A percentile compares a stretch with the other conserved stretches of the same genome.
Conservation (phyloP, 768 basidiomycete species). For the Pluteus cervinus region DNA sequence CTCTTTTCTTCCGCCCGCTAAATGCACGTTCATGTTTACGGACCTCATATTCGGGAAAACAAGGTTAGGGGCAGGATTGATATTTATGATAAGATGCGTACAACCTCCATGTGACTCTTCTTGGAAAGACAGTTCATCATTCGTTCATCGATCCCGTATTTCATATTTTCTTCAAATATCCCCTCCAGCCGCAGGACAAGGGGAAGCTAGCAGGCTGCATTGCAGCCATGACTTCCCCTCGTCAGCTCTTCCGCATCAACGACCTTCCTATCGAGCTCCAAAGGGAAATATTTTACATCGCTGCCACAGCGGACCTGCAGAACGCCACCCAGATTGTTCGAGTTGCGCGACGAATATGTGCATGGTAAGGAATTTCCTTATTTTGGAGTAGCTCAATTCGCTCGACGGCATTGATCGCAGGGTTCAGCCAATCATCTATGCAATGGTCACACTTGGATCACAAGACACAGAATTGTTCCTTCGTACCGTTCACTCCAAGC, state of each 20-base stretch:
- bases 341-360: slow-evolving; percentile 27
- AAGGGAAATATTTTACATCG: slow-evolving; percentile 29
- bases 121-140: too few relatives aligned
- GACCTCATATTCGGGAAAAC: too few relatives aligned
- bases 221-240: slow-evolving; percentile 12
- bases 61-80: too few relatives aligned
- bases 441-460: slow-evolving; percentile 28
- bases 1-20: too few relatives aligned
- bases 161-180: slow-evolving; percentile 24
- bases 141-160: too few relatives aligned
- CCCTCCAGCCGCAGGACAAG: slow-evolving; percentile 12
- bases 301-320: slow-evolving; percentile 20
- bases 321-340: slow-evolving; percentile 24
- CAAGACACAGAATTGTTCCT: slow-evolving; percentile 27
- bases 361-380: slow-evolving; percentile 22
- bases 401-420: slow-evolving; percentile 14
- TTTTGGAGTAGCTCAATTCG: not conserved
- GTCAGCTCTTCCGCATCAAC: slow-evolving; percentile 19
- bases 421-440: slow-evolving; percentile 33
- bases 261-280: slow-evolving; percentile 34
- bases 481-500: slow-evolving; percentile 25
- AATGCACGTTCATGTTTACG: too few relatives aligned
- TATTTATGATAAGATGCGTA: too few relatives aligned
- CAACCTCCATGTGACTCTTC: too few relatives aligned
- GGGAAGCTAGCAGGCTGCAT: too few relatives aligned